Conservation (phyloP, 768 basidiomycete species). For the Tylopilus plumbeoviolaceoides region DNA sequence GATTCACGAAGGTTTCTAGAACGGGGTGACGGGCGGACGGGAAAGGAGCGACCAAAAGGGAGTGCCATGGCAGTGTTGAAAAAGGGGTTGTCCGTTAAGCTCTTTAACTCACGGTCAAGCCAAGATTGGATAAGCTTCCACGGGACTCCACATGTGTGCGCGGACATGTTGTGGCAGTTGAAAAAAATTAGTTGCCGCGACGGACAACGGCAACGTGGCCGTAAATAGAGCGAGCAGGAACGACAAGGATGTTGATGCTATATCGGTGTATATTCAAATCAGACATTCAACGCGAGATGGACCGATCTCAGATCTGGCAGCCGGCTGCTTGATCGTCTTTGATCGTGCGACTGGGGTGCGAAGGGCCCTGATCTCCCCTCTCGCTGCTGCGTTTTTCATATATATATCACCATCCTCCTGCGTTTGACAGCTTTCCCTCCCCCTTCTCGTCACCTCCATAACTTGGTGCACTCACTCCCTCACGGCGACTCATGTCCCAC, state of each 20-base stretch:
- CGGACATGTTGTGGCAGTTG: constrained; percentile 32
- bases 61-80: constrained; percentile 21
- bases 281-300: constrained; percentile 39
- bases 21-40: neutral
- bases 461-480: constrained; percentile 23
- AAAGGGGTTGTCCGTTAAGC: constrained; percentile 38
- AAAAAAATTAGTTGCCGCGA: constrained; percentile 39
- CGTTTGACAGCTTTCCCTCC: constrained; percentile 44
- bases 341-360: constrained; percentile 55
- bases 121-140: constrained; percentile 36
- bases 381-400: constrained; percentile 39
- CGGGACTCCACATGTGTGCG: constrained; percentile 31
- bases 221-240: constrained; percentile 40
- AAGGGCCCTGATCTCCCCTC: constrained; percentile 41
- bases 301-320: constrained; percentile 36
- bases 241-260: constrained; percentile 28
- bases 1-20: constrained; percentile 25
- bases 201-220: constrained; percentile 47
- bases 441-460: constrained; percentile 39
- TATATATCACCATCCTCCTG: constrained; percentile 53
- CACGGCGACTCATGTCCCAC: constrained; percentile 48
- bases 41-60: constrained; percentile 10
- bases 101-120: constrained; percentile 37
- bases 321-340: constrained; percentile 52
- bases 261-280: constrained; percentile 37